Base-by-base conservation (phyloP, 1,139 yeast species). In the Debaryomyces sp. region DNA sequence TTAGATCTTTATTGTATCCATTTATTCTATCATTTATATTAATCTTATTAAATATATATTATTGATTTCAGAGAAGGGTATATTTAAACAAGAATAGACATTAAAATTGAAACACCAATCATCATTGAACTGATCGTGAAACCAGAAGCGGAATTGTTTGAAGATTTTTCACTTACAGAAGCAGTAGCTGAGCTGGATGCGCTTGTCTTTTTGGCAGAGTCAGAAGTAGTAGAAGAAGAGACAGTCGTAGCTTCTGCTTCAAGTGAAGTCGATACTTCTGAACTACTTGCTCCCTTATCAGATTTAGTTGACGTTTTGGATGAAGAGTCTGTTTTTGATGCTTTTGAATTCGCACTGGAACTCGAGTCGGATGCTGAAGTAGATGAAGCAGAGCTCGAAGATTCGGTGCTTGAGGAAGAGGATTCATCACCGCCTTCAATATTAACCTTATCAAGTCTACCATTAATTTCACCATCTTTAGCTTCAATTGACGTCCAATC, bases 401-500 rank as follows among this genome's bases (percentile, higher is more conserved):
- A 34, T 7, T 44, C 41, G 4, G 46, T 32, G 7, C 45, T 30
- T 15, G 47, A 44, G 4, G 44, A 32, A n/a, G 44, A 32, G 1
- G 58, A 48, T 13, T 50, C 53, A 5, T 27, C 18, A 21, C 37
- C 40, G 6, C 22, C 39, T 23, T 39, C 41, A 5, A 42, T 61
- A 40, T 66, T 66, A n/a, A 80, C 86, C 44, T 71, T 62, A 2
- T 64, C 66, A 39, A 68, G 62, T 66, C 89, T 80, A 10, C 89
- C 90, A 51, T 81, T 73, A 27, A 87, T 75, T 45, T 68, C 60
- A 45, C 95, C 95, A 54, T 75, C 79, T 13, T 72, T 68, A n/a
- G 92, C 85, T 41, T 75, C 61, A 51, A 89, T 87, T 1, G 90
- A 84, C 34, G 75, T 64, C 87, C 87, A 84, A 22, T 67, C 58